Conservation (phyloP, 108 stramenopile species). For the Fragilariopsis cylindrus region DNA sequence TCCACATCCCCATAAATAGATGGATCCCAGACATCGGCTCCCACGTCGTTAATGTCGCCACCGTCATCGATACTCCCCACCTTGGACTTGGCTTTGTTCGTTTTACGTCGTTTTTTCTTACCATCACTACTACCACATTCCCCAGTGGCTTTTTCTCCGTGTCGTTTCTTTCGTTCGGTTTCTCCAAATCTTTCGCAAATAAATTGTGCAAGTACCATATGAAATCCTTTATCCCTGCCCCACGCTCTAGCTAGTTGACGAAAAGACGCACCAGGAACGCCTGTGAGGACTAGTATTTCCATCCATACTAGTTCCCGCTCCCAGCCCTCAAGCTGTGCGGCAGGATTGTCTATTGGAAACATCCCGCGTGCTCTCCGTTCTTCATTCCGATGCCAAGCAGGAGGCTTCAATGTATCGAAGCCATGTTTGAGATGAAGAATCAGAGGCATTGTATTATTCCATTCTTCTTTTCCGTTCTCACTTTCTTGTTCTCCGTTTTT, state of each 20-base stretch:
- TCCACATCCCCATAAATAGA: constrained; percentile 31
- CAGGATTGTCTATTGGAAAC: constrained; percentile 47
- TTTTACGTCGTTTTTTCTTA: neutral
- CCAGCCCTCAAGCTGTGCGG: constrained; percentile 68
- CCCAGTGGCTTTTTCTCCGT: constrained; percentile 16
- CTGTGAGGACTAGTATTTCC: constrained; percentile 57
- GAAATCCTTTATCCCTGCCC: constrained; percentile 76
- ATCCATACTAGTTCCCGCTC: constrained; percentile 72
- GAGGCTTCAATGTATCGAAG: constrained; percentile 49
- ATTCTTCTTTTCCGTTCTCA: neutral
- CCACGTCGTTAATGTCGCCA: constrained; percentile 14
- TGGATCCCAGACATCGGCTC: constrained; percentile 40
- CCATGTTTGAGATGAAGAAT: constrained; percentile 44
- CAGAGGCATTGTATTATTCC: constrained; percentile 36
- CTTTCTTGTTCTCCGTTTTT: neutral
- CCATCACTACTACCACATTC: neutral
- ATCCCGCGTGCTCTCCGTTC: constrained; percentile 69
- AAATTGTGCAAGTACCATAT: constrained; percentile 57
- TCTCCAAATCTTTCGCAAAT: constrained; percentile 70
- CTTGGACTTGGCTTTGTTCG: neutral
- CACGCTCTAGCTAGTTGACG: constrained; percentile 66
- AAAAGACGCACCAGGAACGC: constrained; percentile 45
- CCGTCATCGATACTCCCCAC: neutral
- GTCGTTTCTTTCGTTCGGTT: constrained; percentile 58
- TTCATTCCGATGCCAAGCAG: constrained; percentile 76